These are phyloP conservation scores for Bacterosira constricta DNA, from an alignment of 108 stramenopile genomes.

Conservation along the genomic window DNA sequence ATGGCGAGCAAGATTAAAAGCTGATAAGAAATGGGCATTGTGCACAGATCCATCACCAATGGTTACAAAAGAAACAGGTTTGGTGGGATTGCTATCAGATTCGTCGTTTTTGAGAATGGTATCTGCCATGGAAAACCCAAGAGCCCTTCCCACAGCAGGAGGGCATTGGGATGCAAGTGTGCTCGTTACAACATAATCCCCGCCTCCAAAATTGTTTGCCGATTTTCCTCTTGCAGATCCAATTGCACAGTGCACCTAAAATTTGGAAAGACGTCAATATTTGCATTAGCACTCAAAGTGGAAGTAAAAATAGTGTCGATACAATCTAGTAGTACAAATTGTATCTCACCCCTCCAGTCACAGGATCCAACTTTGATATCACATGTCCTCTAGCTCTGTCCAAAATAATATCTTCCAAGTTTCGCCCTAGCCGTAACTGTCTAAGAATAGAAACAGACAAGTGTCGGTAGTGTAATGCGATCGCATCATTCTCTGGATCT, in stretches of 20 bases:
- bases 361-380: constrained; percentile 77
- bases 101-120: constrained; percentile 14
- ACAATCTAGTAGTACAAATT: background rate
- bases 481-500: constrained; percentile 51
- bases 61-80: constrained; percentile 71
- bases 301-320: background rate
- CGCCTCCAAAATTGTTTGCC: constrained; percentile 36
- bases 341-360: constrained; percentile 66
- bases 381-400: constrained; percentile 81
- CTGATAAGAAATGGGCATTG: constrained; percentile 83
- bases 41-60: constrained; percentile 87
- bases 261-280: background rate
- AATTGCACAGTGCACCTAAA: constrained; percentile 75
- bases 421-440: constrained; percentile 47
- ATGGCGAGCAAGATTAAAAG: constrained; percentile 75
- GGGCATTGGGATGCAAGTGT: constrained; percentile 88
- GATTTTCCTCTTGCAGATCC: constrained; percentile 47
- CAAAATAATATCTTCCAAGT: constrained; percentile 65
- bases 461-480: constrained; percentile 88
- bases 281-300: constrained; percentile 2
- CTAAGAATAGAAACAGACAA: constrained; percentile 63
- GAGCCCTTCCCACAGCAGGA: constrained; percentile 82
- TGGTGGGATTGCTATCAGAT: constrained; percentile 7
- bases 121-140: constrained; percentile 70
- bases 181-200: constrained; percentile 75